Evolutionary conservation across 2,329 filamentous ascomycete genomes (phyloP).

Genomic region (Rutstroemia sp.): DNA sequence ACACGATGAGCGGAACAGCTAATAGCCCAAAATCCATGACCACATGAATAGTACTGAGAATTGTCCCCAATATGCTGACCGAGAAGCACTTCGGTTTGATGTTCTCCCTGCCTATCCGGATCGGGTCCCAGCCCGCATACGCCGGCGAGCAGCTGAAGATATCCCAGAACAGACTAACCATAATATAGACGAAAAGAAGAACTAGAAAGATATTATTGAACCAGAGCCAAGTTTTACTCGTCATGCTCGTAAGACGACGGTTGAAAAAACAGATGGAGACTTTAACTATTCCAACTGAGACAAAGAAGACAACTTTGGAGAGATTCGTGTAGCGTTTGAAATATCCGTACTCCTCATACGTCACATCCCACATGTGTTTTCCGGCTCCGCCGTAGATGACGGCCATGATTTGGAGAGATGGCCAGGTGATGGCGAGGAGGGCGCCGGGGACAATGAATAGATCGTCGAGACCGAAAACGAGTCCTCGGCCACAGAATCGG

Average conservation of each 20-base stretch:
- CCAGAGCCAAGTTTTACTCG: conserved; percentile 25
- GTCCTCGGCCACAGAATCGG: conserved; percentile 21
- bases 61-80: conserved; percentile 14
- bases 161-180: conserved; percentile 2
- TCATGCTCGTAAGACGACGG: conserved; percentile 30
- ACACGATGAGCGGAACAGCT: conserved; percentile 30
- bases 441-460: conserved; percentile 29
- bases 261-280: conserved; percentile 33
- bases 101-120: background rate
- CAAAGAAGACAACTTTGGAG: conserved; percentile 94
- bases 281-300: conserved; percentile 54
- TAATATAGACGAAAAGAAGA: background rate
- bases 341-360: conserved; percentile 29
- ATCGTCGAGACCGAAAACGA: conserved; percentile 31
- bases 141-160: background rate
- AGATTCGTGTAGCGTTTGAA: conserved; percentile 74
- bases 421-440: conserved; percentile 24
- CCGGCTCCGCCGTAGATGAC: conserved; percentile 24
- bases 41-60: conserved; percentile 30
- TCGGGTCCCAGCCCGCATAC: conserved; percentile 5
- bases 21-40: conserved; percentile 31
- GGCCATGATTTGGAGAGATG: conserved; percentile 24
- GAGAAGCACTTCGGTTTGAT: background rate
- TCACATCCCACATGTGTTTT: conserved; percentile 28
- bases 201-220: conserved; percentile 27